Evolutionary conservation across 2,329 filamentous ascomycete species (phyloP).

Genomic region (Fusarium sp.): DNA sequence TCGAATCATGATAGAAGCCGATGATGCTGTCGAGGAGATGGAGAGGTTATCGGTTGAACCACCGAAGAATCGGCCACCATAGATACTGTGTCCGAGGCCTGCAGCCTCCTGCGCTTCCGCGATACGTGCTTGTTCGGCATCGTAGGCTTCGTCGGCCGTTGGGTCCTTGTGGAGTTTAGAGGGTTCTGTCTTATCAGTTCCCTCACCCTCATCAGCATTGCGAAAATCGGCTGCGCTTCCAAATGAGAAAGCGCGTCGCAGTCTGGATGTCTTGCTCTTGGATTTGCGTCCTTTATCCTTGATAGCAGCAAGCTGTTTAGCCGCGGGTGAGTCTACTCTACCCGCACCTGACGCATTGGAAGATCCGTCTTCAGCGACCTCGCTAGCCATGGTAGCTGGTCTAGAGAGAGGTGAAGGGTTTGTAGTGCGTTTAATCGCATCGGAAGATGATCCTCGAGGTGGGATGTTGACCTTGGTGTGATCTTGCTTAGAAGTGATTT

Average conservation of each 20-base stretch:
- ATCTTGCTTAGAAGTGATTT: slow-evolving; percentile 60
- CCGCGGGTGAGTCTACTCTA: slow-evolving; percentile 72
- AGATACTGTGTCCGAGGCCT: slow-evolving; percentile 93
- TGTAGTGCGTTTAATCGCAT: slow-evolving; percentile 70
- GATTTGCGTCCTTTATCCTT: slow-evolving; percentile 81
- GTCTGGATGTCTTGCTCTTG: slow-evolving; percentile 85
- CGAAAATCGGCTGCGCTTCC: slow-evolving; percentile 92
- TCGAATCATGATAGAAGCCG: slow-evolving; percentile 90
- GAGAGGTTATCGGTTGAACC: slow-evolving; percentile 95
- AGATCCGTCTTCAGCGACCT: slow-evolving; percentile 56
- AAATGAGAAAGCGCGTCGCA: slow-evolving; percentile 94
- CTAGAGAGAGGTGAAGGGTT: slow-evolving; percentile 80
- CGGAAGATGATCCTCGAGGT: slow-evolving; percentile 69
- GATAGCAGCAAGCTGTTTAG: slow-evolving; percentile 86
- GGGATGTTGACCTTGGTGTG: slow-evolving; percentile 67
- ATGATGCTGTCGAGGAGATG: slow-evolving; percentile 88
- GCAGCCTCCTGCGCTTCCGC: slow-evolving; percentile 91
- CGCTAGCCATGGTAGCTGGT: slow-evolving; percentile 70
- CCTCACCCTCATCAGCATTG: slow-evolving; percentile 70
- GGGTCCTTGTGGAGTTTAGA: slow-evolving; percentile 73
- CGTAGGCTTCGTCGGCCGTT: slow-evolving; percentile 71
- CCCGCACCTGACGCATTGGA: slow-evolving; percentile 47
- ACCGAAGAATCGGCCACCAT: slow-evolving; percentile 85
- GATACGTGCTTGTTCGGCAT: slow-evolving; percentile 91
- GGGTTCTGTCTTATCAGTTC: slow-evolving; percentile 45